Percentiles rank a stretch among this genome's conserved stretches.
phyloP scores from a whole-genome alignment of 805 yeast genomes.

The Myxozyma udenii region DNA sequence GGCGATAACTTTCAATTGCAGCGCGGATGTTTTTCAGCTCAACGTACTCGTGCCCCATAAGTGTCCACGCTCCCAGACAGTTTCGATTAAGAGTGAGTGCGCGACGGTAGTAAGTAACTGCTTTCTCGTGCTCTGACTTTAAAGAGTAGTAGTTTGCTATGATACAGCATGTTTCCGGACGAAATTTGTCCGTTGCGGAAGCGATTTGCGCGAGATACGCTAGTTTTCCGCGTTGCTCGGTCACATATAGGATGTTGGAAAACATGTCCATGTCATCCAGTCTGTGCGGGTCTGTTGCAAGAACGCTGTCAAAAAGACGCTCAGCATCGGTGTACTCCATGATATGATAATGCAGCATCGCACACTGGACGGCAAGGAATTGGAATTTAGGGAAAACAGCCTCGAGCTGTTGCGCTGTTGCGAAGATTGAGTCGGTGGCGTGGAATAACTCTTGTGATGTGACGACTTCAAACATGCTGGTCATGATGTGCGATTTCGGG shows the following conservation, averaged over 20 bases:
- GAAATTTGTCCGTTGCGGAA: conserved; percentile 72
- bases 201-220: conserved; percentile 86
- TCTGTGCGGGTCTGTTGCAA: conserved; percentile 74
- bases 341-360: conserved; percentile 76
- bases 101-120: conserved; percentile 86
- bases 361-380: conserved; percentile 75
- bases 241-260: conserved; percentile 91
- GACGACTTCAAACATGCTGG: conserved; percentile 61
- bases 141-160: conserved; percentile 90
- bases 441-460: conserved; percentile 78
- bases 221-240: conserved; percentile 81
- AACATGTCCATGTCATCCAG: conserved; percentile 88
- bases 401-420: conserved; percentile 50
- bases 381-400: conserved; percentile 67
- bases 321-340: conserved; percentile 83
- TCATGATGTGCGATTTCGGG: conserved; percentile 36
- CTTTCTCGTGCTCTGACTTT: conserved; percentile 89
- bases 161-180: conserved; percentile 93
- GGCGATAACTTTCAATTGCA: conserved; percentile 89
- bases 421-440: conserved; percentile 47
- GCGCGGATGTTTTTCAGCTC: conserved; percentile 96
- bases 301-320: conserved; percentile 67
- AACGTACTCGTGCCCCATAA: conserved; percentile 98
- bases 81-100: conserved; percentile 78
- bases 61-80: conserved; percentile 90